These are phyloP conservation scores for Apiospora sp. DNA, from an alignment of 2,329 filamentous ascomycete genomes.

Conservation along the genomic window DNA sequence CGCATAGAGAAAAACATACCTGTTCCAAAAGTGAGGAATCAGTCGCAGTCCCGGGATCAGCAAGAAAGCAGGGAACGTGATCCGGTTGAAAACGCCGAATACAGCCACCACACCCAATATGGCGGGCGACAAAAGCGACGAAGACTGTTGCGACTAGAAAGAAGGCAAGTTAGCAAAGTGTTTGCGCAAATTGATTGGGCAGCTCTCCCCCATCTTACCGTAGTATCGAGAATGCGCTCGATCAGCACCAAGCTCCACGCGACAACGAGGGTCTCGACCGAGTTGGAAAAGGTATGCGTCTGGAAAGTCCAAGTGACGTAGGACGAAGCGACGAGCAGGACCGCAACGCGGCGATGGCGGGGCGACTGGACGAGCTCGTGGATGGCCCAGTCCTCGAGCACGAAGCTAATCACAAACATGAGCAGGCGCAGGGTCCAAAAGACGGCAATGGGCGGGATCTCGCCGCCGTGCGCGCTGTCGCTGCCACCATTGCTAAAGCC, in stretches of 20 bases:
- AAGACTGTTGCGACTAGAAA: constrained; percentile 65
- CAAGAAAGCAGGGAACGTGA: constrained; percentile 95
- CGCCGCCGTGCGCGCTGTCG: constrained; percentile 69
- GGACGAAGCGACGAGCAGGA: constrained; percentile 89
- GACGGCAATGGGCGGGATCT: constrained; percentile 82
- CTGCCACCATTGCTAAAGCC: constrained; percentile 73
- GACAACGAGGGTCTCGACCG: constrained; percentile 90
- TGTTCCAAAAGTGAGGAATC: constrained; percentile 84
- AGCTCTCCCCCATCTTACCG: constrained; percentile 59
- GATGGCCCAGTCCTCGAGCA: constrained; percentile 96
- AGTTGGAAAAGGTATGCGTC: constrained; percentile 98
- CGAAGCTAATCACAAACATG: constrained; percentile 96
- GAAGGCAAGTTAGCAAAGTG: background rate
- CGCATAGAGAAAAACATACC: constrained; percentile 58
- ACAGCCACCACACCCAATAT: constrained; percentile 83
- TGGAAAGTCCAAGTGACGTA: constrained; percentile 99
- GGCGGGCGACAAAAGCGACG: constrained; percentile 77
- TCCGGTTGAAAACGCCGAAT: constrained; percentile 92
- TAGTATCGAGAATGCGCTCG: constrained; percentile 80
- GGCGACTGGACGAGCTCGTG: constrained; percentile 86
- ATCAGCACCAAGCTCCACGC: constrained; percentile 94
- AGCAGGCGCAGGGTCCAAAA: constrained; percentile 89
- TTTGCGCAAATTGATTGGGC: background rate
- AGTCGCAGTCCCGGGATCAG: constrained; percentile 83
- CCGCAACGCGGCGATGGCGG: constrained; percentile 74